Percentiles rank a stretch among this genome's conserved stretches.
These are phyloP conservation scores for Thermothelomyces thermophilus DNA, from an alignment of 2,329 filamentous ascomycete species.

Conservation along the genomic window DNA sequence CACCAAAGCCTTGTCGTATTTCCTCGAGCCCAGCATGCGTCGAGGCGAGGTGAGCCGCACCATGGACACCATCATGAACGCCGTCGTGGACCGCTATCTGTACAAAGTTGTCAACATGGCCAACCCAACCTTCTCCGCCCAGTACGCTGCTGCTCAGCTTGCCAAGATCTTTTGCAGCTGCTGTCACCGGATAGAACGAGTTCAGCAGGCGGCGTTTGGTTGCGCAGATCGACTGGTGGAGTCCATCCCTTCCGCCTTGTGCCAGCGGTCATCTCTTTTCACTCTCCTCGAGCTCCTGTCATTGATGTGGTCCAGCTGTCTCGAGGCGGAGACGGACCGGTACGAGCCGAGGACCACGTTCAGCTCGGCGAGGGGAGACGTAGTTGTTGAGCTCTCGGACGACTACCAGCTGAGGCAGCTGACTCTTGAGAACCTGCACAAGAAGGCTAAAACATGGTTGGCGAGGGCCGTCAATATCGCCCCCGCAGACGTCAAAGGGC, in stretches of 20 bases:
- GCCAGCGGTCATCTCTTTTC: conserved; percentile 84
- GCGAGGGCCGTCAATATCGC: conserved; percentile 73
- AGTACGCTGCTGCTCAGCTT: conserved; percentile 83
- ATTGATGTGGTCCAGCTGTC: conserved; percentile 89
- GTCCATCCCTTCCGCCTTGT: conserved; percentile 81
- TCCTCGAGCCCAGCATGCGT: conserved; percentile 82
- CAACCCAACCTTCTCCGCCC: conserved; percentile 76
- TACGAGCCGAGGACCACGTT: conserved; percentile 83
- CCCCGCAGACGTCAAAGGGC: conserved; percentile 86
- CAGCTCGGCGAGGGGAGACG: conserved; percentile 66
- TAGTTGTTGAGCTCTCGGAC: conserved; percentile 87
- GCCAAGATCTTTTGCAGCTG: conserved; percentile 79
- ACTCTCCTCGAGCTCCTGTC: conserved; percentile 86
- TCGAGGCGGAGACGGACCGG: conserved; percentile 89
- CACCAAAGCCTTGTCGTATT: conserved; percentile 83
- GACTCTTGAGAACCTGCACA: conserved; percentile 73
- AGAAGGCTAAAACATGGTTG: conserved; percentile 74
- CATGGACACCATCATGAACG: conserved; percentile 58
- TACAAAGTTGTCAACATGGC: conserved; percentile 64
- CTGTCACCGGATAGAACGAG: conserved; percentile 86
- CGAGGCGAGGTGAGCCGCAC: conserved; percentile 55
- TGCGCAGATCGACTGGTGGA: conserved; percentile 82
- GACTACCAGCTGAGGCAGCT: conserved; percentile 75
- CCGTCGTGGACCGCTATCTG: conserved; percentile 74
- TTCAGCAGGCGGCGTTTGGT: conserved; percentile 77